Evolutionary conservation across 805 yeast species (phyloP).

Genomic region (Metschnikowia proteae): DNA sequence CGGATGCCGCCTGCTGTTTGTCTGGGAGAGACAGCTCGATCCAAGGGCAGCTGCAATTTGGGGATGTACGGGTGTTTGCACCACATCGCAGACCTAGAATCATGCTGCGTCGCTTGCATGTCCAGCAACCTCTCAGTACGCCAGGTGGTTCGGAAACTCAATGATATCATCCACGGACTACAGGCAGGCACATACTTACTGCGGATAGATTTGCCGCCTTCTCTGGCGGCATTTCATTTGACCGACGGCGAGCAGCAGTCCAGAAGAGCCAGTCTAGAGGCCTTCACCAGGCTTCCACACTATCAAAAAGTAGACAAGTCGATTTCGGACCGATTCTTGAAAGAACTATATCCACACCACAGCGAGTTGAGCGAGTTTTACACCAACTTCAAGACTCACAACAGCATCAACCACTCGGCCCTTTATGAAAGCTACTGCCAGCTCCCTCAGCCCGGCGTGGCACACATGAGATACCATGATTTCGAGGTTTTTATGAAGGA

Average conservation of each 20-base stretch:
- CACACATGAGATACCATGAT: constrained; percentile 23
- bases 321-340: constrained; percentile 4
- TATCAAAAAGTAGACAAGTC: constrained; percentile 8
- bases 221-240: background rate
- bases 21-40: no score
- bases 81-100: background rate
- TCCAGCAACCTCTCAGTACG: background rate
- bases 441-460: constrained; percentile 26
- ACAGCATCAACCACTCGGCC: constrained; percentile 23
- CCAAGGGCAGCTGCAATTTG: no score
- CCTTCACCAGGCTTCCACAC: constrained; percentile 10
- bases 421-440: constrained; percentile 25
- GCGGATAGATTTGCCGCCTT: constrained; percentile 3
- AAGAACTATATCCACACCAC: constrained; percentile 12
- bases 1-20: no score
- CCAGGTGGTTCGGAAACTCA: constrained; percentile 5
- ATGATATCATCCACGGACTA: constrained; percentile 4
- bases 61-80: background rate
- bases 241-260: constrained; percentile 7
- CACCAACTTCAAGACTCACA: constrained; percentile 2
- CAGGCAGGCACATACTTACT: constrained; percentile 10
- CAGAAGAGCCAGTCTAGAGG: constrained; percentile 7
- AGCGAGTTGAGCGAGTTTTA: constrained; percentile 8
- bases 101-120: background rate
- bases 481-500: constrained; percentile 26